A percentile compares a stretch with the other conserved stretches of the same genome.
Evolutionary conservation across 176 grass and related monocot genomes (phyloP).

Genomic region (Cenchrus purpureus): DNA sequence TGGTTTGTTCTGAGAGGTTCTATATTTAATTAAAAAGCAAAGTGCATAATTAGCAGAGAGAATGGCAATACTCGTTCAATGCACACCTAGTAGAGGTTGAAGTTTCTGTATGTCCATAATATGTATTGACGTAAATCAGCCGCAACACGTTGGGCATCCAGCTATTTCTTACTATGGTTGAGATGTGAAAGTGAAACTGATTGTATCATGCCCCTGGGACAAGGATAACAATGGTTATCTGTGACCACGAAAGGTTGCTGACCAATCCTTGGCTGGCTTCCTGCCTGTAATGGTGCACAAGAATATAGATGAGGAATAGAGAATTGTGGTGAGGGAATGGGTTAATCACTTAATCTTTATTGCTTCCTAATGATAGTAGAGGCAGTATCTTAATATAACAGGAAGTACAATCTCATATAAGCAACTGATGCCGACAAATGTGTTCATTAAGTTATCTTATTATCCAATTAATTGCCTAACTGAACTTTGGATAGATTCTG

Average conservation of each 20-base stretch:
- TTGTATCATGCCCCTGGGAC: not conserved
- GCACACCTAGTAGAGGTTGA: not conserved
- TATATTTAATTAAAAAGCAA: not conserved
- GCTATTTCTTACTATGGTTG: constrained; percentile 18
- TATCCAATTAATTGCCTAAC: not conserved
- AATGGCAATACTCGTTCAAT: not conserved
- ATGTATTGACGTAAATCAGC: not conserved
- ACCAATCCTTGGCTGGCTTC: not conserved
- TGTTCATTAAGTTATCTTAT: not conserved
- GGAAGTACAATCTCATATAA: not conserved
- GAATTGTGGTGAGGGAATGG: not conserved
- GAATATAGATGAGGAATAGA: not conserved
- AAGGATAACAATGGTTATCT: not conserved
- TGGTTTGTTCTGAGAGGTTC: constrained; percentile 17
- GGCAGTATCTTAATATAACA: not conserved
- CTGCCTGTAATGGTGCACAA: not conserved
- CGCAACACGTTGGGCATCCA: not conserved
- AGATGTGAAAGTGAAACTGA: not conserved
- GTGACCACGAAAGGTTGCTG: not conserved
- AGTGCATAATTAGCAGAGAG: not conserved
- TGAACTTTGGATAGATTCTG: not conserved
- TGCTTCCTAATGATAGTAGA: not conserved
- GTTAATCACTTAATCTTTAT: not conserved
- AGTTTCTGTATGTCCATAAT: not conserved
- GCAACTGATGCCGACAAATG: not conserved